Evolutionary conservation across 2,329 filamentous ascomycete species (phyloP), one percentile per base, ranked within the genome.

Genomic region (Fusarium transvaalense): DNA sequence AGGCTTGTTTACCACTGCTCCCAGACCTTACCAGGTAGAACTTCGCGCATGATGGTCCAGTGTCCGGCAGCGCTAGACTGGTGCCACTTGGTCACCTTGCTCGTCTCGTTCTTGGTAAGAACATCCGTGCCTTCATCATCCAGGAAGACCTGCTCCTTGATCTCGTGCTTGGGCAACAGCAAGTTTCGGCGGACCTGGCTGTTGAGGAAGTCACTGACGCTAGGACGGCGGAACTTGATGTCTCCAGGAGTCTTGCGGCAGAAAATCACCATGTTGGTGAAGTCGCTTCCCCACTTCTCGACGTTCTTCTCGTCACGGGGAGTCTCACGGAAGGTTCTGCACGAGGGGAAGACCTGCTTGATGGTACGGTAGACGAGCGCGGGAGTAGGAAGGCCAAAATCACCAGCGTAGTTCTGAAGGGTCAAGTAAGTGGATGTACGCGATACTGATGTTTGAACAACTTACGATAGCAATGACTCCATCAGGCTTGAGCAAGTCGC

Each of bases 251-350:
- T 83, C 80, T 94, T 95, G 61, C 88, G 89, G 84, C 96, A 99
- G 82, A 97, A 97, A 63, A 98, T 89, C 46, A 98, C 92, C 87
- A 98, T 93, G 82, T 99, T 99, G 76, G 94, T 93, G 78, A 98
- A 97, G 76, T 97, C 92, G 29, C 82, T 80, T 4, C 82, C 83
- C 19, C 82, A 78, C 41, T 81, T 76, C 35, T 83, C 82, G 23
- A 87, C 78, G 10, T 82, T 79, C 25, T 82, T 80, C 2, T 80
- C 79, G 6, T 87, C 82, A 4, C 83, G 80, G 6, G 88, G 84
- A 27, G 86, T 84, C 80, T 99, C 96, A 66, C 96, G 91, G 86
- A 94, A 99, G 73, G 97, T 88, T 63, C 94, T 92, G 80, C 96
- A 99, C 6, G 89, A 88, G n/a, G 93, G 91, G 79, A 98, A 99